Evolutionary conservation across 2,329 filamentous ascomycete genomes (phyloP).

Genomic region (Scortechinia acanthostroma): DNA sequence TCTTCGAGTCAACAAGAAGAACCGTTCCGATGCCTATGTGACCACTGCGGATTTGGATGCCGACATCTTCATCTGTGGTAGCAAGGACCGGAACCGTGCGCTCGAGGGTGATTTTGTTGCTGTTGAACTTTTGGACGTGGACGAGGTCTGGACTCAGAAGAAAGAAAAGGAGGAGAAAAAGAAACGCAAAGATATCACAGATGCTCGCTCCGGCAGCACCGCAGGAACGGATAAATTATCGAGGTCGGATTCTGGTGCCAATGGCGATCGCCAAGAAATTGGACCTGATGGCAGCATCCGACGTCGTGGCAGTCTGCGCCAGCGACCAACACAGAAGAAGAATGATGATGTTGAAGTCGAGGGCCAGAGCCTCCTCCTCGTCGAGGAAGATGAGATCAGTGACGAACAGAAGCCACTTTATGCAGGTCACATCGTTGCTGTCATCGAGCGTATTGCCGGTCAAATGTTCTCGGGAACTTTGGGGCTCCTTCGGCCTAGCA

Average conservation of each 20-base stretch:
- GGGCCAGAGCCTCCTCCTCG: conserved; percentile 88
- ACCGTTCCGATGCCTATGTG: conserved; percentile 95
- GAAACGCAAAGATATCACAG: conserved; percentile 97
- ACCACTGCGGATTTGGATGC: conserved; percentile 91
- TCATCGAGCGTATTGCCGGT: conserved; percentile 91
- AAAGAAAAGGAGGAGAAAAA: conserved; percentile 99
- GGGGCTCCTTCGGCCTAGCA: conserved; percentile 87
- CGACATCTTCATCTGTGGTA: conserved; percentile 98
- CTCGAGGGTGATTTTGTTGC: conserved; percentile 93
- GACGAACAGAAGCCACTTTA: conserved; percentile 97
- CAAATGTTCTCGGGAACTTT: conserved; percentile 99
- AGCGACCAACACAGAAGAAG: conserved; percentile 98
- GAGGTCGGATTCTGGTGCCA: conserved; percentile 24
- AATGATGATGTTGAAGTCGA: conserved; percentile 99
- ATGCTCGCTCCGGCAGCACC: conserved; percentile 72
- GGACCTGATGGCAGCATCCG: conserved; percentile 77
- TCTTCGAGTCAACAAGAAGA: conserved; percentile 98
- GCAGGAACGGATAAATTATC: conserved; percentile 59
- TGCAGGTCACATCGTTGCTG: conserved; percentile 91
- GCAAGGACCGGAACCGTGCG: conserved; percentile 95
- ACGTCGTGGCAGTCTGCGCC: conserved; percentile 86
- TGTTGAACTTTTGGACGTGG: conserved; percentile 90
- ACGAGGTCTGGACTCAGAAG: conserved; percentile 98
- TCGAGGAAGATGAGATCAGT: conserved; percentile 97
- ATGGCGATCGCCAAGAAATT: conserved; percentile 49